These are phyloP conservation scores for Microthlaspi erraticum DNA, from an alignment of 345 rosid species.

Conservation along the genomic window DNA sequence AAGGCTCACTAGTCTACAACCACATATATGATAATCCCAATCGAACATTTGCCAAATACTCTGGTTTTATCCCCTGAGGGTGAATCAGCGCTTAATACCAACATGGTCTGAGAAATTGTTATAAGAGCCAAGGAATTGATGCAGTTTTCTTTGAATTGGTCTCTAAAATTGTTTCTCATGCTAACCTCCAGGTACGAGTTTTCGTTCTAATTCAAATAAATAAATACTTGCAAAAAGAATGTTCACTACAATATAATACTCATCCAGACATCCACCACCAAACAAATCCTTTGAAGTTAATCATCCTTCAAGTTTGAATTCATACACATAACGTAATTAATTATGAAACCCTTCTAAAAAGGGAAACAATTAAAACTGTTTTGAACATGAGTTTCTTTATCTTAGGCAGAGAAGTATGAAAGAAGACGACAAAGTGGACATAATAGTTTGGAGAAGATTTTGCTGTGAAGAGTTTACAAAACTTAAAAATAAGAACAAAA, in stretches of 20 bases:
- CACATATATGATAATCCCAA: slow-evolving; percentile 74
- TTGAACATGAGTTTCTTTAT: slow-evolving; percentile 23
- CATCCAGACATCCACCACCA: slow-evolving; percentile 21
- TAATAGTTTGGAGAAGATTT: slow-evolving; percentile 16
- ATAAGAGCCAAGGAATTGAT: slow-evolving; percentile 65
- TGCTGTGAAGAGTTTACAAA: slow-evolving; percentile 38
- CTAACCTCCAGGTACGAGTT: slow-evolving; percentile 89
- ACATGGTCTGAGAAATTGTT: slow-evolving; percentile 66
- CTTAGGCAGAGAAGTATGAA: slow-evolving; percentile 20
- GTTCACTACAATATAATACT: not conserved
- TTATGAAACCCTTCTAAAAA: slow-evolving; percentile 1
- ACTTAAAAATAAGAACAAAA: slow-evolving; percentile 10
- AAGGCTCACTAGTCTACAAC: slow-evolving; percentile 80
- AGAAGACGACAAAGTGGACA: slow-evolving; percentile 35
- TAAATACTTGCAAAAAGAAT: not conserved
- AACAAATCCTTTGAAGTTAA: slow-evolving; percentile 14
- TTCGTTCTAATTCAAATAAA: no score
- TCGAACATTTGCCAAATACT: slow-evolving; percentile 77
- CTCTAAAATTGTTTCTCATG: slow-evolving; percentile 76
- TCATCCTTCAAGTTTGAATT: slow-evolving; percentile 10
- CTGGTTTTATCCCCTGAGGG: slow-evolving; percentile 56
- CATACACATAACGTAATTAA: slow-evolving; percentile 17
- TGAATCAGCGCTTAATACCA: slow-evolving; percentile 70
- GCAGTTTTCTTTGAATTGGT: slow-evolving; percentile 88
- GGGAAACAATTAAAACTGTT: slow-evolving; percentile 3